Percentiles rank a stretch among this genome's conserved stretches.
These are phyloP conservation scores for Pseudogymnoascus sp. DNA, from an alignment of 2,329 filamentous ascomycete genomes.

Conservation along the genomic window DNA sequence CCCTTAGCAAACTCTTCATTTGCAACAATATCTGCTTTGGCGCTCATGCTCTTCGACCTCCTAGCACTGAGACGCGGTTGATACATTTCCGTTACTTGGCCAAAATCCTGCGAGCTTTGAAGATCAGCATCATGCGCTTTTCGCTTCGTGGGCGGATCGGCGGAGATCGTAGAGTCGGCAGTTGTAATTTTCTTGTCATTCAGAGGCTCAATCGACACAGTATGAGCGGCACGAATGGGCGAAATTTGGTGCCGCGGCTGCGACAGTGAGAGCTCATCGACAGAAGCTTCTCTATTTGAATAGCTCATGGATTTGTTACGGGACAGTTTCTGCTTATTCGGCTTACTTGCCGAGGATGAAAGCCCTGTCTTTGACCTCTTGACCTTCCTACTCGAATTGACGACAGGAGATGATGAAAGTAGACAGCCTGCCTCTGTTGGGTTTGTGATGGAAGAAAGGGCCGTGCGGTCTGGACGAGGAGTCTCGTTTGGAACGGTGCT, in stretches of 20 bases:
- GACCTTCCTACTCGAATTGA: background rate
- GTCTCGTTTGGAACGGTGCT: slow-evolving; percentile 10
- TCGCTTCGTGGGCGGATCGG: background rate
- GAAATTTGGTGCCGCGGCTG: background rate
- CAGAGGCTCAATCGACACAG: background rate
- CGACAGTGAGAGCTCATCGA: slow-evolving; percentile 6
- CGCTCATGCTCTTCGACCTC: slow-evolving; percentile 11
- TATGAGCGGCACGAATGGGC: background rate
- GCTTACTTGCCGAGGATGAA: background rate
- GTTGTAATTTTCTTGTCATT: background rate
- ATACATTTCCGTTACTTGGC: slow-evolving; percentile 9
- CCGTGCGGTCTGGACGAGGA: background rate
- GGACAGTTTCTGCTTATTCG: background rate
- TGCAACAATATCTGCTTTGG: slow-evolving; percentile 4
- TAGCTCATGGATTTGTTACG: background rate
- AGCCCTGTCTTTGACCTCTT: slow-evolving; percentile 3
- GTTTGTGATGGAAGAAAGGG: background rate
- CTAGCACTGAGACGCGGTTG: slow-evolving; percentile 12
- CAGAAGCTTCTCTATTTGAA: slow-evolving; percentile 3
- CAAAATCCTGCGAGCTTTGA: slow-evolving; percentile 9
- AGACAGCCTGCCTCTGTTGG: background rate
- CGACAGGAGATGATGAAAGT: background rate
- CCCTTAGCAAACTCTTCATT: slow-evolving; percentile 2
- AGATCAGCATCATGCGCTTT: background rate
- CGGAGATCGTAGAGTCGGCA: background rate